Evolutionary conservation across 306 rosid species (phyloP), one percentile per base, ranked within the genome.

Genomic region (Vicia sativa): DNA sequence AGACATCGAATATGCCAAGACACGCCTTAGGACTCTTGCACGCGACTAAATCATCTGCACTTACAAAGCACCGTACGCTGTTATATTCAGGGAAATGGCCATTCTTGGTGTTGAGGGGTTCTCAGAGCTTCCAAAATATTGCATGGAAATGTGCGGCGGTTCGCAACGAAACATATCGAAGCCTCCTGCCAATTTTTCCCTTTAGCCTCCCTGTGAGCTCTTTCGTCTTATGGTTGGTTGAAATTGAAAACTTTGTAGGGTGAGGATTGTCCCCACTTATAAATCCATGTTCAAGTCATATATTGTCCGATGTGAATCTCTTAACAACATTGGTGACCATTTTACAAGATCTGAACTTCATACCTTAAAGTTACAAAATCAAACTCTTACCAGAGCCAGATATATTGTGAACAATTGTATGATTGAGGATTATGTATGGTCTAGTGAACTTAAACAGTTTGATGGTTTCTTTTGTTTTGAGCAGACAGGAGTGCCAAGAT

Each of bases 71-170:
- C 99, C 99, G 0, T 79, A 87, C 25, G 97, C 96, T 4, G 91
- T 88, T 26, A 90, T 90, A 74, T 83, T 79, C 77, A 74, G 99
- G 83, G 97, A 95, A 78, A 90, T 95, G 99, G 96, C 96, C 68
- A 93, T 90, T 62, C 75, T 93, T 1, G 97, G 99, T 9, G 65
- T 87, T 0, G 80, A 95, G 55, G 99, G 99, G 57, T 87, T 95
- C 83, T 88, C 99, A 0, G 99, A 87, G 78, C 92, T 95, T 65
- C 99, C 96, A 11, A 85, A 85, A 76, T 83, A 90, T 72, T 95
- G 96, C 80, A 23, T 95, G 62, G 87, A 88, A 55, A 59, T 90
- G 76, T 95, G 97, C 9, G 83, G 73, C 9, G 91, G 81, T 28
- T 95, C n/a, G n/a, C n/a, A n/a, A n/a, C n/a, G n/a, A n/a, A n/a